Evolutionary conservation across 306 rosid species (phyloP).

Genomic region (Prunus mira): DNA sequence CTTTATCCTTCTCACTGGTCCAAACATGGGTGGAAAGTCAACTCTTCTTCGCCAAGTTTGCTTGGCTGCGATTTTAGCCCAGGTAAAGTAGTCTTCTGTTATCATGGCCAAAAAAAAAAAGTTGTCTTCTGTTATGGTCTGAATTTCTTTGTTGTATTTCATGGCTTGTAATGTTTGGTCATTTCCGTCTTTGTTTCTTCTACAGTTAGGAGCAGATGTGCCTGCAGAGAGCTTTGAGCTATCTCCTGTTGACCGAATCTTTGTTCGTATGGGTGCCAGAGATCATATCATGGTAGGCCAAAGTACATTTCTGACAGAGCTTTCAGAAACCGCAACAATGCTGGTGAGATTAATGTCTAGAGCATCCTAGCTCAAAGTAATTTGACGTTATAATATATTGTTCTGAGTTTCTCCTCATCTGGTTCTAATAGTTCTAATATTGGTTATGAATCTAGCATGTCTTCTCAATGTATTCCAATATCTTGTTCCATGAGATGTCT

Average conservation of each 20-base stretch:
- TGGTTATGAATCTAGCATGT: background rate
- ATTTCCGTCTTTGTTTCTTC: conserved; percentile 25
- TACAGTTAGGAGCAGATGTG: conserved; percentile 90
- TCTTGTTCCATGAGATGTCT: background rate
- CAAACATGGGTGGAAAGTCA: conserved; percentile 99
- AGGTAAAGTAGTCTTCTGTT: conserved; percentile 47
- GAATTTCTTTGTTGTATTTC: conserved; percentile 8
- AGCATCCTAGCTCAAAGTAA: background rate
- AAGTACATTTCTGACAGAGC: conserved; percentile 94
- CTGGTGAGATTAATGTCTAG: conserved; percentile 53
- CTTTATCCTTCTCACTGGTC: conserved; percentile 89
- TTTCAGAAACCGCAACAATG: conserved; percentile 91
- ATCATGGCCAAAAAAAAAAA: background rate
- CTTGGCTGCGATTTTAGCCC: conserved; percentile 86
- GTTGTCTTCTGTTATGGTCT: conserved; percentile 6
- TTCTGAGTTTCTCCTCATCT: background rate
- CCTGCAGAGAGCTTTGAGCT: conserved; percentile 88
- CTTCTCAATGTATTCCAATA: background rate
- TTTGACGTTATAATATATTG: background rate
- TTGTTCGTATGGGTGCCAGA: conserved; percentile 96
- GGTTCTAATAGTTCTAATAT: background rate
- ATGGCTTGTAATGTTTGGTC: background rate
- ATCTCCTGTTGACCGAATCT: conserved; percentile 82
- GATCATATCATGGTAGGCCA: conserved; percentile 98
- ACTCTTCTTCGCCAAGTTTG: conserved; percentile 98